Base-by-base conservation (phyloP, 495 filamentous ascomycete species). In the Massariosphaeria phaeospora region DNA sequence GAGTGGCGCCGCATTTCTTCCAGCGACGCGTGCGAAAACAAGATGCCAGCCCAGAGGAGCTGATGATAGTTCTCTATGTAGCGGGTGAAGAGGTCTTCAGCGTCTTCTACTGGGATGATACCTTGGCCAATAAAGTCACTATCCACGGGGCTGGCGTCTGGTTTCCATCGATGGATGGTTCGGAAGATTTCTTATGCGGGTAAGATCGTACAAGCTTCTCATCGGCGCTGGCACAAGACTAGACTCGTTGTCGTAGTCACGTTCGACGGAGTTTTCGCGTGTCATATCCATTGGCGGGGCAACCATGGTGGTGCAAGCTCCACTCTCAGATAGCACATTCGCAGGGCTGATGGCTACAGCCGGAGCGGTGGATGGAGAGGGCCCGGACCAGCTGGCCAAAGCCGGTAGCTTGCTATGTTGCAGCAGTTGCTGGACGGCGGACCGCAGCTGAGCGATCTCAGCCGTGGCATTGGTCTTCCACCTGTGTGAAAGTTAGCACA, bases 151-250 rank as follows among this genome's bases (percentile, higher is more conserved):
- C 18, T 40, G 2, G 34, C 10, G 20, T 25, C 25, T 29, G 34
- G 5, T 11, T 51, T 51, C 31, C 31, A 34, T 25, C 48, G n/a
- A 17, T 20, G 17, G 25, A n/a, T 39, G 20, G 12, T 40, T 25
- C 46, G 46, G n/a, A 23, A 51, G 35, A 29, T 51, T 51, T 4
- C 48, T 31, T 2, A 51, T 51, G 5, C 48, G 48, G 5, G 48
- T 51, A 7, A 51, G 48, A 20, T 51, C 48, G 15, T 51, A 51
- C 2, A 51, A 35, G 25, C 48, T 51, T 17, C 34, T 39, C 48
- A 51, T 51, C 21, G 48, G 48, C 4, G 48, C 48, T 26, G 48
- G 18, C 21, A 51, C 48, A 23, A 51, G 33, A 6, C 25, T 25
- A 27, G 33, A 25, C 34, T 51, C 48, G 25, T 51, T 21, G 3